Evolutionary conservation across 768 basidiomycete species (phyloP).

Genomic region (Suillus ampliporus): DNA sequence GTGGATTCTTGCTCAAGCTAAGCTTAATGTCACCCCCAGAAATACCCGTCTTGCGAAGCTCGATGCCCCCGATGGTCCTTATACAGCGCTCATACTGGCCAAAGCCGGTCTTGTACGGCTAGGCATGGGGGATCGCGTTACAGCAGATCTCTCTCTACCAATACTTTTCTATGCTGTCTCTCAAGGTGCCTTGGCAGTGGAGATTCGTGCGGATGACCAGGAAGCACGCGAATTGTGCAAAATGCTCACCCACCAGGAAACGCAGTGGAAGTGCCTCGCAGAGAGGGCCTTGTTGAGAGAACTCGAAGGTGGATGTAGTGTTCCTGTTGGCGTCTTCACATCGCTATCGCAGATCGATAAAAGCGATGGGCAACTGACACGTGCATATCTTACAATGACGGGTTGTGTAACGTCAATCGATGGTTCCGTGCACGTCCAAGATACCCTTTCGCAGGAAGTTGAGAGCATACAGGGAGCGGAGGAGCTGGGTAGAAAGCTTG

Average conservation of each 20-base stretch:
- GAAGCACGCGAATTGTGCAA: constrained; percentile 67
- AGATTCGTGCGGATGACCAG: constrained; percentile 74
- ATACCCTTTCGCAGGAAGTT: constrained; percentile 60
- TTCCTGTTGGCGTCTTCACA: constrained; percentile 87
- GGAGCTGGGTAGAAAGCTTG: constrained; percentile 68
- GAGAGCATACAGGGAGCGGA: constrained; percentile 64
- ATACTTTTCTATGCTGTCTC: constrained; percentile 88
- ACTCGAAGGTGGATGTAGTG: constrained; percentile 96
- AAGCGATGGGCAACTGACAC: constrained; percentile 32
- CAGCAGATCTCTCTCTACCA: constrained; percentile 74
- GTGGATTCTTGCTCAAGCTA: constrained; percentile 8
- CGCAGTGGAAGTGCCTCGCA: constrained; percentile 77
- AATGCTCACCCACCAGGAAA: constrained; percentile 75
- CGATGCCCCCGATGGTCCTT: constrained; percentile 80
- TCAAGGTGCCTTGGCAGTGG: constrained; percentile 90
- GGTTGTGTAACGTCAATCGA: constrained; percentile 87
- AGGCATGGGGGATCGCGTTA: constrained; percentile 75
- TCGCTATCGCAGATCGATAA: constrained; percentile 42
- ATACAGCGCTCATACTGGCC: constrained; percentile 90
- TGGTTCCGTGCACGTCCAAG: constrained; percentile 74
- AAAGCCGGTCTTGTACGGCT: constrained; percentile 89
- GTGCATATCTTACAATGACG: constrained; percentile 58
- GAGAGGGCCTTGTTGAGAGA: constrained; percentile 90
- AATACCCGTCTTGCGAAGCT: constrained; percentile 93
- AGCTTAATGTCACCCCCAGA: constrained; percentile 43